Evolutionary conservation across 164 flowering plant species (phyloP), one percentile per base, ranked within the genome.

Genomic region (Warburgia ugandensis): DNA sequence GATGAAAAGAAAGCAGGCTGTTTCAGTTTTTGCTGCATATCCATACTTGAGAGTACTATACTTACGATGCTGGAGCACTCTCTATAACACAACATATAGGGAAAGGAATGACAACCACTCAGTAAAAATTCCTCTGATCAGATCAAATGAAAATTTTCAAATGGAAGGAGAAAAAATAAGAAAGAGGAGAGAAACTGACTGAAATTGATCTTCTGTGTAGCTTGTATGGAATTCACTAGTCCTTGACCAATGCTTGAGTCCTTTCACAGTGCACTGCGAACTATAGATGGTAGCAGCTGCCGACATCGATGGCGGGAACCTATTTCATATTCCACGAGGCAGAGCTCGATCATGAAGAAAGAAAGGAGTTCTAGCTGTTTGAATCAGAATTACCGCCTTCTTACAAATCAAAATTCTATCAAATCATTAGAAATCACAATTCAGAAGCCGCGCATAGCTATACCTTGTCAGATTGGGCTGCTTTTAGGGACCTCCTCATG

Each of bases 271-370:
- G 33, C 83, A 81, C 61, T 83, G 83, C 42, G 94, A 86, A 20
- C 86, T 77, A 59, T 76, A 88, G 39, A 88, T 61, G 16, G 97
- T 83, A 28, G 94, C 80, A 16, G 92, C 85, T 3, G 94, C 89
- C 56, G 85, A 52, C 30, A 77, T 28, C 33, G 97, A 88, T 14
- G 97, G 94, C 17, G 78, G 72, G 70, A 67, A 85, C 63, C 66
- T 76, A 77, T 83, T 45, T 83, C 85, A 41, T 81, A 83, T 63
- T 85, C 89, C 1, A 83, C 84, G 16, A 88, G 76, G 74, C 85
- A 81, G 17, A 85, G 85, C 64, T 85, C 97, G 27, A 77, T 66
- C 46, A 88, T 36, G 78, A 71, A 88, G 72, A 81, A 85, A 4
- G 97, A 75, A 35, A 85, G 68, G 30, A 75, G 81, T 64, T 88